Base-by-base conservation (phyloP, 805 yeast genomes). In the Starmerella vaccinii region DNA sequence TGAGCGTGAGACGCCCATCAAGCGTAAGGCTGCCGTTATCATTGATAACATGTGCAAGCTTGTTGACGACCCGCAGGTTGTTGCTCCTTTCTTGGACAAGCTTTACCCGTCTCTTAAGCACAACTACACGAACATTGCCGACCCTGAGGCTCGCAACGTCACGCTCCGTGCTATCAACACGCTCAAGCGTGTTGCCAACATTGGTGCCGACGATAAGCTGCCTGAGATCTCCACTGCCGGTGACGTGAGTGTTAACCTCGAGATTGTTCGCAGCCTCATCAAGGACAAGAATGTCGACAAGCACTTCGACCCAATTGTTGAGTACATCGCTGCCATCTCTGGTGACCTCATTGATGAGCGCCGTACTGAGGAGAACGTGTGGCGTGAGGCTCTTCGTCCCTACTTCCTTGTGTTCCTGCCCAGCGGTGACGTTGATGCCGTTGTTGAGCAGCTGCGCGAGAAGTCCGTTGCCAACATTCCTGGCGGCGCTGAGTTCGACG, bases 1-100 rank as follows among this genome's bases (percentile, higher is more conserved):
- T 68, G 98, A 92, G 80, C 92, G 98, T 81, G 98, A 92, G 69
- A 92, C 99, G 63, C 78, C 97, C 65, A 92, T 92, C 80, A 92
- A 92, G 85, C 89, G 99, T 81, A 92, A 92, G 80, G 84, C 97
- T 68, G 98, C 98, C 64, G 98, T 92, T 71, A 92, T 92, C 75
- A 84, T 90, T 68, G 99, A 92, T 75, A 92, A 92, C 95, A 92
- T 92, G 99, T 92, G 98, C 85, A 92, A 92, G 77, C 86, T 92
- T 75, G 99, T 92, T 77, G 98, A 92, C 71, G 98, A 92, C 72
- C 98, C 98, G 65, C 97, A 92, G 78, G 94, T 92, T 70, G 95
- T 92, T 75, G 99, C 97, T 78, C 98, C 99, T 63, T 92, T 92
- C 86, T 77, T 92, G 83, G 76, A 78, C 75, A 84, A 83, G 71